Evolutionary conservation across 2,329 filamentous ascomycete genomes (phyloP), one percentile per base, ranked within the genome.

Genomic region (Penicillium brevicompactum): DNA sequence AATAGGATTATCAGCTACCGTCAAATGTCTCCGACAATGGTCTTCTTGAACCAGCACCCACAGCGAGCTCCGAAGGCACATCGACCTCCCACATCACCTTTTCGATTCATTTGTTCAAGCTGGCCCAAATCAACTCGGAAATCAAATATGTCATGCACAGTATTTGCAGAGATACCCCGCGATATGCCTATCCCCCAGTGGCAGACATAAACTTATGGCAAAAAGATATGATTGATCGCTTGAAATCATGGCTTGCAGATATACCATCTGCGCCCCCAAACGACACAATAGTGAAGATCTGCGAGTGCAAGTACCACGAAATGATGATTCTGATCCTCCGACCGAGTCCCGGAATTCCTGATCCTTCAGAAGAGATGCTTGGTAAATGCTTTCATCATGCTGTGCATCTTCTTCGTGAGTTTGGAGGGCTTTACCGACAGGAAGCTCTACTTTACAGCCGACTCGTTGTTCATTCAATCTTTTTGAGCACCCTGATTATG

Each of bases 121-220:
- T 71, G 2, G 63, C 70, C 1, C 62, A 74, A 67, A 69, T 83
- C 5, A 84, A 83, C 53, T 84, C 82, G 0, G 82, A 84, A 60
- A 82, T 84, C n/a, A 84, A 84, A 66, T 83, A 83, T 46, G 73
- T 84, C 2, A 77, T 80, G 34, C 81, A 84, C 51, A 83, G 81
- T 49, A 76, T 84, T 49, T 74, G 76, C n/a, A 72, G 77, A 22
- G 72, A 76, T 4, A 70, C 74, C 0, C 81, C 81, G 0, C 66
- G 67, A 6, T 83, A 83, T 49, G 78, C 81, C 0, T 81, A 78
- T 38, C 81, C 81, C 0, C 69, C 74, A 1, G 69, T 81, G 1
- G 68, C 72, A 7, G 74, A 81, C 43, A 75, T 82, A 3, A 60
- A 72, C 14, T 62, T 68, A 1, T 84, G 82, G 81, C 80, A 83